Conservation (phyloP, 1,284 basidiomycete species). For the Fistulinella cinereoalba region DNA sequence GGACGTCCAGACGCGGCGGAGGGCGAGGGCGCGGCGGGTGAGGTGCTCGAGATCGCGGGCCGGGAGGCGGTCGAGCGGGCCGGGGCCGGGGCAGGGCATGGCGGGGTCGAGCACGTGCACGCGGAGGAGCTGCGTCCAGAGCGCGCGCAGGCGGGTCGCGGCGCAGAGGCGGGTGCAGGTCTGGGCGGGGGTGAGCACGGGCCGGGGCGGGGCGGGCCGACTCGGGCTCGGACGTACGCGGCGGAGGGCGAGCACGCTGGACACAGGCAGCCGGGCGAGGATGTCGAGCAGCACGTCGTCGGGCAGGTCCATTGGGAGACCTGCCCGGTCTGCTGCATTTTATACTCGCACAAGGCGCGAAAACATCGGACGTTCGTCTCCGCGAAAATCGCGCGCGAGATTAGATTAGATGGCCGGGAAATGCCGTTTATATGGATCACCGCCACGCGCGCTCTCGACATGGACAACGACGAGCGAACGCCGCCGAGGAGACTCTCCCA, state of each 20-base stretch:
- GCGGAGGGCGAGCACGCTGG: constrained; percentile 18
- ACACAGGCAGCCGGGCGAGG: constrained; percentile 15
- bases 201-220: fast-evolving
- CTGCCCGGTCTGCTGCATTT: not conserved
- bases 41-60: constrained; percentile 44
- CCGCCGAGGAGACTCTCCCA: constrained; percentile 9
- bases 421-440: no score
- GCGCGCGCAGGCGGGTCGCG: constrained; percentile 43
- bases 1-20: constrained; percentile 49
- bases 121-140: constrained; percentile 51
- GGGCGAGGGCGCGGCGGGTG: constrained; percentile 37
- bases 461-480: constrained; percentile 17
- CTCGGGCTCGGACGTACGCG: constrained; percentile 21
- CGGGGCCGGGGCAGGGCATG: constrained; percentile 46
- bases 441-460: not conserved
- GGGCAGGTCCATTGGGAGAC: constrained; percentile 12
- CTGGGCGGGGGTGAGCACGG: constrained; percentile 31
- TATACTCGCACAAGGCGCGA: constrained; percentile 12
- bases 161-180: constrained; percentile 44
- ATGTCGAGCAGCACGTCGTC: constrained; percentile 23
- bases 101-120: constrained; percentile 40
- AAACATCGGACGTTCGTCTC: constrained; percentile 18
- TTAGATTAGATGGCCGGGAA: constrained; percentile 18
- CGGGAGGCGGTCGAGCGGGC: constrained; percentile 28
- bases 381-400: constrained; percentile 19